Evolutionary conservation across 1,139 yeast species (phyloP).

Genomic region (Blastobotrys indianensis): DNA sequence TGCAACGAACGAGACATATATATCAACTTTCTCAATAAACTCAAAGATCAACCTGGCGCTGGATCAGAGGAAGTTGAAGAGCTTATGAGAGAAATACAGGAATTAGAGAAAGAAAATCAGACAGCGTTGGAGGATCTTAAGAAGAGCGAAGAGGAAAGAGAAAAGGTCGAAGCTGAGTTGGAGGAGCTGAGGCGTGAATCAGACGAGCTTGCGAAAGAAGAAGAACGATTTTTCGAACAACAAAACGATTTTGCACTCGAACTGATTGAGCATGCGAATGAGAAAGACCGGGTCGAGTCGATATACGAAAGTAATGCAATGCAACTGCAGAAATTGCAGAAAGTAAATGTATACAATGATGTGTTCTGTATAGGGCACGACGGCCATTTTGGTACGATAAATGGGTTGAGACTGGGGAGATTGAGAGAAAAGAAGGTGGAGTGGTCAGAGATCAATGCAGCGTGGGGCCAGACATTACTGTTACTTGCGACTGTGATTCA

Average conservation of each 20-base stretch:
- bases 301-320: constrained; percentile 55
- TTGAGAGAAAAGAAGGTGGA: constrained; percentile 53
- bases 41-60: constrained; percentile 51
- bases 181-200: constrained; percentile 29
- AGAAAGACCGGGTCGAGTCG: constrained; percentile 55
- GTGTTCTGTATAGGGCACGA: constrained; percentile 78
- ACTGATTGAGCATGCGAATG: constrained; percentile 43
- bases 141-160: constrained; percentile 33
- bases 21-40: constrained; percentile 60
- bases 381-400: constrained; percentile 81
- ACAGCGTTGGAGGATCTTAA: constrained; percentile 30
- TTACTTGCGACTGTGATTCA: constrained; percentile 60
- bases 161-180: constrained; percentile 30
- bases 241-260: constrained; percentile 52
- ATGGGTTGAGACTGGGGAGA: constrained; percentile 74
- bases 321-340: constrained; percentile 63
- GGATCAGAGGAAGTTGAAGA: constrained; percentile 41
- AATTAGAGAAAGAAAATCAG: constrained; percentile 23
- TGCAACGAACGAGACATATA: constrained; percentile 77
- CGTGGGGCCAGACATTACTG: constrained; percentile 77
- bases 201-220: constrained; percentile 37
- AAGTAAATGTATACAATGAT: constrained; percentile 73
- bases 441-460: constrained; percentile 92
- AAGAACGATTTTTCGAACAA: constrained; percentile 40
- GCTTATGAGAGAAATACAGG: constrained; percentile 41